A percentile compares a stretch with the other conserved stretches of the same genome.
These are phyloP conservation scores for Clonostachys sp. DNA, from an alignment of 2,329 filamentous ascomycete genomes.

Conservation along the genomic window DNA sequence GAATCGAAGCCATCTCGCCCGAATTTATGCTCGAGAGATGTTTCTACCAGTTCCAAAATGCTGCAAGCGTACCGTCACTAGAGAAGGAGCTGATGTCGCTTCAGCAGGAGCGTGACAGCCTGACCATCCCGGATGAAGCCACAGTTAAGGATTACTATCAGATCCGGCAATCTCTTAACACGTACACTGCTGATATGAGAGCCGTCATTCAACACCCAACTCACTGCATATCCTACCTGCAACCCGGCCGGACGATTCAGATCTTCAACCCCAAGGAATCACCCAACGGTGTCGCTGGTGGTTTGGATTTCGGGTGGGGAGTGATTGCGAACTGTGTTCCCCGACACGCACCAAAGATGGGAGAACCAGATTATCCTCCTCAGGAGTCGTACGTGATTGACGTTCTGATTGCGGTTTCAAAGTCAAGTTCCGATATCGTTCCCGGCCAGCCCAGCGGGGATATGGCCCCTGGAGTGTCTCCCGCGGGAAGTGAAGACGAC, in stretches of 20 bases:
- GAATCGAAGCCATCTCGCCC: constrained; percentile 98
- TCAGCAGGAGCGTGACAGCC: constrained; percentile 67
- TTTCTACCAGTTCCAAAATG: constrained; percentile 98
- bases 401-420: constrained; percentile 63
- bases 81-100: constrained; percentile 80
- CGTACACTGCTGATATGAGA: constrained; percentile 84
- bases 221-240: constrained; percentile 79
- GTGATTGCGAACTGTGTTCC: constrained; percentile 71
- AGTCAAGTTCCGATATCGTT: constrained; percentile 41
- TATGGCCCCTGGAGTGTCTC: constrained; percentile 57
- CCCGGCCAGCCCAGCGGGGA: constrained; percentile 27
- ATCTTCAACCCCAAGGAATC: constrained; percentile 65
- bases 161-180: constrained; percentile 76
- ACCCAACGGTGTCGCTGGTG: constrained; percentile 27
- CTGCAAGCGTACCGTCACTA: constrained; percentile 75
- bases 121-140: constrained; percentile 79
- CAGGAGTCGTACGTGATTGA: constrained; percentile 82
- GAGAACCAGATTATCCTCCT: constrained; percentile 61
- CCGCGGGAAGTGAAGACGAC: constrained; percentile 18
- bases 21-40: constrained; percentile 99
- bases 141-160: constrained; percentile 94
- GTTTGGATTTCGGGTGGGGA: constrained; percentile 88
- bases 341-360: constrained; percentile 62
- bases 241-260: constrained; percentile 80
- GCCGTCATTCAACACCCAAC: constrained; percentile 88